phyloP scores from a whole-genome alignment of 2,329 filamentous ascomycete genomes.

The Hymenotorrendiella dingleyae region DNA sequence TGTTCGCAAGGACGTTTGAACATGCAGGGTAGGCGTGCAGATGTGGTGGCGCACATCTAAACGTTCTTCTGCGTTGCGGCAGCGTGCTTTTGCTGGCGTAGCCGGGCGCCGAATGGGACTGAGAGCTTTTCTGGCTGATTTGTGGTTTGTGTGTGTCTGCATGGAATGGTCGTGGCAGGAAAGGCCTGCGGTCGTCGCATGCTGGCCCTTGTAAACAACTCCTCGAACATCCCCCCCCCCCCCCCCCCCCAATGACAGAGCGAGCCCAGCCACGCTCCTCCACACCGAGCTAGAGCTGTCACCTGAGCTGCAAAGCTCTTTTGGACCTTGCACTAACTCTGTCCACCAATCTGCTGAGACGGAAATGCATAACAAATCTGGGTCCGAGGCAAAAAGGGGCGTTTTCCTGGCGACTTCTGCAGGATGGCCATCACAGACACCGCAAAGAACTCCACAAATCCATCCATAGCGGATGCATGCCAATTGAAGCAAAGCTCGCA shows the following conservation, averaged over 20 bases:
- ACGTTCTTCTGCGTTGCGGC: conserved; percentile 18
- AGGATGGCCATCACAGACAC: neutral
- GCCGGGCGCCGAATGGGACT: neutral
- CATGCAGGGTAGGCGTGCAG: conserved; percentile 12
- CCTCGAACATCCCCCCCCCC: neutral
- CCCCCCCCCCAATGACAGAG: neutral
- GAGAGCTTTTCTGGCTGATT: conserved; percentile 3
- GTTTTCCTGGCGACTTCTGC: neutral
- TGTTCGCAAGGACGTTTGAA: neutral
- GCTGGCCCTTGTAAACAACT: neutral
- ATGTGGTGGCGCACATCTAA: conserved; percentile 13
- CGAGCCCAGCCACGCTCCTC: neutral
- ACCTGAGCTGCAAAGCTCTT: conserved; percentile 21
- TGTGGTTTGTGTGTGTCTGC: neutral
- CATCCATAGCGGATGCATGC: neutral
- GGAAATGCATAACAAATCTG: conserved; percentile 5
- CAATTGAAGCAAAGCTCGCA: neutral
- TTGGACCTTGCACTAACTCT: neutral
- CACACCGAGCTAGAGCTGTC: conserved; percentile 14
- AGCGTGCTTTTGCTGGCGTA: neutral
- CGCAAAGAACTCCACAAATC: neutral
- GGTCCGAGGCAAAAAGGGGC: neutral
- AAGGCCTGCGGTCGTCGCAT: neutral
- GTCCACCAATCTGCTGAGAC: conserved; percentile 1
- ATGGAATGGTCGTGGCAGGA: neutral